phyloP scores from a whole-genome alignment of 1,139 yeast species.

The Geotrichum reessii region DNA sequence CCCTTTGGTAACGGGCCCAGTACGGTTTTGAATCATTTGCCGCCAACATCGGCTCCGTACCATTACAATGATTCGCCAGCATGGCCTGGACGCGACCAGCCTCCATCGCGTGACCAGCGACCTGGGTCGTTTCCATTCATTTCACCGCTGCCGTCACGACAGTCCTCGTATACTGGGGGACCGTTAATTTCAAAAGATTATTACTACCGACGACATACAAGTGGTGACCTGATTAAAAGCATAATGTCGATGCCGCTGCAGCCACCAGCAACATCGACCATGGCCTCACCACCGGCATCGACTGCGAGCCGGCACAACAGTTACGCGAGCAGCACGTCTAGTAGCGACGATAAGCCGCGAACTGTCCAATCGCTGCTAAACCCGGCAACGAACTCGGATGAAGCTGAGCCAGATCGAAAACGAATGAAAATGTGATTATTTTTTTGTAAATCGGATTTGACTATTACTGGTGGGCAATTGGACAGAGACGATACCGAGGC shows the following conservation, averaged over 20 bases:
- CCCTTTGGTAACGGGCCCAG: slow-evolving; percentile 11
- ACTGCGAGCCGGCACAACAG: slow-evolving; percentile 13
- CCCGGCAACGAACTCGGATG: slow-evolving; percentile 17
- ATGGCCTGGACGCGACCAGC: slow-evolving; percentile 9
- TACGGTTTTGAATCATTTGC: background rate
- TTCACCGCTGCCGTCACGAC: slow-evolving; percentile 5
- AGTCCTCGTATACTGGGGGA: slow-evolving; percentile 7
- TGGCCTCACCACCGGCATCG: background rate
- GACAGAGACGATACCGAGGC: background rate
- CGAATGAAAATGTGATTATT: slow-evolving; percentile 4
- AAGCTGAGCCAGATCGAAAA: slow-evolving; percentile 14
- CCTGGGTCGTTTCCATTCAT: slow-evolving; percentile 31
- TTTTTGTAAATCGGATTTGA: too few species aligned
- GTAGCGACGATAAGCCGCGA: slow-evolving; percentile 8
- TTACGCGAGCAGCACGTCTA: slow-evolving; percentile 13
- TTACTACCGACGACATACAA: slow-evolving; percentile 18
- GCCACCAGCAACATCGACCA: background rate
- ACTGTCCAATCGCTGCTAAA: slow-evolving; percentile 27
- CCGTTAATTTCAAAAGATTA: slow-evolving; percentile 15
- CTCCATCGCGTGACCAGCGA: slow-evolving; percentile 29
- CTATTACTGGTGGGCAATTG: too few species aligned
- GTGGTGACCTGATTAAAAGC: slow-evolving; percentile 10
- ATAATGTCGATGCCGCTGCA: slow-evolving; percentile 5
- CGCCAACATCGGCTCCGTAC: background rate
- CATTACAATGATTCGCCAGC: background rate